Conservation (phyloP, 768 basidiomycete species). For the Lactifluus piperatus region DNA sequence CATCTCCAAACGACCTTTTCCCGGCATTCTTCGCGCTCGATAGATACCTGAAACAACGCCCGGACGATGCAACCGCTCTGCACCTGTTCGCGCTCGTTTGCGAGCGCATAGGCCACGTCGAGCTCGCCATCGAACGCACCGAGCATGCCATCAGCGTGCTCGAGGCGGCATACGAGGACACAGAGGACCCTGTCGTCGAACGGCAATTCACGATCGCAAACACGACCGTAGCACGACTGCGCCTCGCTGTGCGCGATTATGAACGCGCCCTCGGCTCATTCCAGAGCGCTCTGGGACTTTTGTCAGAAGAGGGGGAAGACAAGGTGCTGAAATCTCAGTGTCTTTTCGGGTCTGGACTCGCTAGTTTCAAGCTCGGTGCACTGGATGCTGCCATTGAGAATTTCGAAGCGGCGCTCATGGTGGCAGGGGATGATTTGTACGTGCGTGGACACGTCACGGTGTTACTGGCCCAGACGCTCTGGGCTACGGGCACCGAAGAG, state of each 20-base stretch:
- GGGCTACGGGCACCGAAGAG: constrained; percentile 72
- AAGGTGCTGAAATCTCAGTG: constrained; percentile 49
- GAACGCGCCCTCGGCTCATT: constrained; percentile 58
- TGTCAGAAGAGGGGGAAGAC: constrained; percentile 38
- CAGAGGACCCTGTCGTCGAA: constrained; percentile 74
- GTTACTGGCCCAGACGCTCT: constrained; percentile 76
- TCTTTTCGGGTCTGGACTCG: constrained; percentile 64
- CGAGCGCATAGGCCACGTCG: constrained; percentile 69
- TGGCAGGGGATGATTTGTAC: constrained; percentile 37
- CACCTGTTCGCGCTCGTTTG: constrained; percentile 82
- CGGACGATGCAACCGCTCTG: constrained; percentile 63
- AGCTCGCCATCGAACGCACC: constrained; percentile 50
- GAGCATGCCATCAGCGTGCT: constrained; percentile 57
- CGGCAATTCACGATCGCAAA: constrained; percentile 74
- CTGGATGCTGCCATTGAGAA: constrained; percentile 50
- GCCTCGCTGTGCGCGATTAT: constrained; percentile 51
- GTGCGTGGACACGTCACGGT: constrained; percentile 65
- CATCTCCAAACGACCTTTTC: constrained; percentile 43
- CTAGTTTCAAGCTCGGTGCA: constrained; percentile 56
- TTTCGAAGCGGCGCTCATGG: constrained; percentile 60
- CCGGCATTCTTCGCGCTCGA: constrained; percentile 76
- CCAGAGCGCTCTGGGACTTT: constrained; percentile 60
- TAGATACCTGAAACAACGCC: constrained; percentile 60
- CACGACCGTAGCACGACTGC: constrained; percentile 69
- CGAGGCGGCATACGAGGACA: constrained; percentile 84